Base-by-base conservation (phyloP, 148 eudicot species). In the Vaccinium myrtillus region DNA sequence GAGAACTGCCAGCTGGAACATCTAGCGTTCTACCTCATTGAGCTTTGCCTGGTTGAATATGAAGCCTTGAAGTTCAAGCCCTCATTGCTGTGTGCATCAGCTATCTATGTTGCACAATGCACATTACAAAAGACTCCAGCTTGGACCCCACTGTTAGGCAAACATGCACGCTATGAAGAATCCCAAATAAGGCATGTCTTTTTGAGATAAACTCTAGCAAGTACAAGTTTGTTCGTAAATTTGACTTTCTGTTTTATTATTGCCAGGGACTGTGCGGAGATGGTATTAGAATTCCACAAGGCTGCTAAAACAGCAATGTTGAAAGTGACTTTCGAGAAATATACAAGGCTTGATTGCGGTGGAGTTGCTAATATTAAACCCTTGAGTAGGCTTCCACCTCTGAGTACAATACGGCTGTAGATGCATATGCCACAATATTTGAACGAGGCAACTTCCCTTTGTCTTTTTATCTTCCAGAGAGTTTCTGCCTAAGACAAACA, bases 21-120 rank as follows among this genome's bases (percentile, higher is more conserved):
- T 89, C 93, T 97, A 65, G 94, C 98, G 18, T 97, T 93, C 90
- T 97, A 92, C 91, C 98, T 96, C 80, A 91, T 97, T 74, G 98
- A 97, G 87, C 87, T 97, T 81, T 94, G 94, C 85, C 88, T 95
- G 87, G 94, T 92, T 83, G 88, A 95, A 83, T 93, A 93, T 73
- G 93, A 94, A 86, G 93, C 93, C 74, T 86, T 97, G 82, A 91
- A 87, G 83, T 97, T 92, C 90, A 93, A 92, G 85, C 91, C 98
- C 8, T 97, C 99, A 61, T 75, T 95, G 86, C 85, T 97, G 71
- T 95, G 96, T 84, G 99, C 98, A 83, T 91, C 98, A 51, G 98
- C 99, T 73, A 91, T 97, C 56, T 96, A 93, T 84, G 85, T 95
- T 75, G 95, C 98, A 70, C 92, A 96, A 46, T 91, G 94, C 83